phyloP scores from a whole-genome alignment of 306 rosid genomes.

The Trifolium fragiferum region DNA sequence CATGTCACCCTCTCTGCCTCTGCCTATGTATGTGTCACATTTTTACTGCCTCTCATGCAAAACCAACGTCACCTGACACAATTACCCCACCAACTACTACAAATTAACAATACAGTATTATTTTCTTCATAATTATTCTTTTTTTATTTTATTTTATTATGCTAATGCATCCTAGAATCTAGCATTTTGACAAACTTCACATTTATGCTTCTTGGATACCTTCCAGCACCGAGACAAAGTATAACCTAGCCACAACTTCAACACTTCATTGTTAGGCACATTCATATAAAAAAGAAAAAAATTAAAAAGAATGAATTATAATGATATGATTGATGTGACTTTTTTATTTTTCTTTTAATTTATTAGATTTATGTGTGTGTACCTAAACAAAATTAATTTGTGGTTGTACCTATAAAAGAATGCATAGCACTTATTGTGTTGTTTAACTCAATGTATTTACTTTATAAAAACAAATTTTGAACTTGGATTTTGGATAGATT shows the following conservation, averaged over 20 bases:
- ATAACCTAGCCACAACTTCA: too few species aligned
- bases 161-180: neutral
- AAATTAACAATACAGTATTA: neutral
- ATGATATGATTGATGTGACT: too few species aligned
- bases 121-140: neutral
- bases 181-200: neutral
- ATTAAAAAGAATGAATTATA: too few species aligned
- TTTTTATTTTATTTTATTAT: neutral
- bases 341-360: too few species aligned
- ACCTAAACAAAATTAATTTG: too few species aligned
- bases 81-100: neutral
- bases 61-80: neutral
- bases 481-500: neutral
- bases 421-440: too few species aligned
- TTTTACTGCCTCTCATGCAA: neutral
- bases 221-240: too few species aligned
- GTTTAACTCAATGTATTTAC: neutral
- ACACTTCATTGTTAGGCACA: too few species aligned
- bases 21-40: conserved; percentile 1
- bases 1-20: neutral
- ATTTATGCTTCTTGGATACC: neutral
- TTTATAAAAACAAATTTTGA: neutral
- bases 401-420: too few species aligned
- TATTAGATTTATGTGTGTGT: too few species aligned
- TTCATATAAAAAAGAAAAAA: too few species aligned